Percentiles rank a stretch among this genome's conserved stretches.
Evolutionary conservation across 2,329 filamentous ascomycete genomes (phyloP).

Genomic region (Orbilia brochopaga): DNA sequence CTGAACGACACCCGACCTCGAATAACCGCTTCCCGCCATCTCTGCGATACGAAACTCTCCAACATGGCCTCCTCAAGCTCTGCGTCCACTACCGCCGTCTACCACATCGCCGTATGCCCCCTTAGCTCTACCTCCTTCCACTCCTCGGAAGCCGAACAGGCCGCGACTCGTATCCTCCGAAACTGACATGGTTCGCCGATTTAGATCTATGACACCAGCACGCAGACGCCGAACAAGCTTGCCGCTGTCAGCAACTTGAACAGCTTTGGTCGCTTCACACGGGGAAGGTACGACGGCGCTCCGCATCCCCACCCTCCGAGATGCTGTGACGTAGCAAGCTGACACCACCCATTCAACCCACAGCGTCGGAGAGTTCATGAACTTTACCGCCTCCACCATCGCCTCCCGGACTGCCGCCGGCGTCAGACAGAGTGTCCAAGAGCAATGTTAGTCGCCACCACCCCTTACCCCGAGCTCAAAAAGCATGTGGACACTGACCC

Average conservation of each 20-base stretch:
- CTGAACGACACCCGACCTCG: neutral
- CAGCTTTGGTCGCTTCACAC: constrained; percentile 43
- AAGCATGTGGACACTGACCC: neutral
- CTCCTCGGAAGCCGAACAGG: neutral
- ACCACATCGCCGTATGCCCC: constrained; percentile 37
- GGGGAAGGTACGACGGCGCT: constrained; percentile 23
- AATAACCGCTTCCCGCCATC: neutral
- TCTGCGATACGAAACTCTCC: neutral
- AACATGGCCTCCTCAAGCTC: constrained; percentile 16
- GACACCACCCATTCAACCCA: neutral
- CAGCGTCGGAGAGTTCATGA: constrained; percentile 74
- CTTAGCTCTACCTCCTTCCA: neutral
- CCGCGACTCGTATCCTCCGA: neutral
- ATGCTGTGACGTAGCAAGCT: neutral
- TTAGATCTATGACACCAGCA: constrained; percentile 36
- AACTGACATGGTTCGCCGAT: neutral
- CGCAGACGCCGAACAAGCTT: constrained; percentile 32
- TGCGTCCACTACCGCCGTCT: constrained; percentile 39
- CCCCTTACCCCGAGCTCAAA: neutral
- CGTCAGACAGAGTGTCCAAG: constrained; percentile 82
- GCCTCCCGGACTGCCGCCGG: constrained; percentile 83
- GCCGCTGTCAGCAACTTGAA: constrained; percentile 28
- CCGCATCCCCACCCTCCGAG: neutral
- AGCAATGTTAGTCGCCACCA: constrained; percentile 66
- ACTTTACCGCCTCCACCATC: constrained; percentile 82